A percentile compares a stretch with the other conserved stretches of the same genome.
Evolutionary conservation across 2,329 filamentous ascomycete genomes (phyloP).

Genomic region (Blastomyces emzantsi): DNA sequence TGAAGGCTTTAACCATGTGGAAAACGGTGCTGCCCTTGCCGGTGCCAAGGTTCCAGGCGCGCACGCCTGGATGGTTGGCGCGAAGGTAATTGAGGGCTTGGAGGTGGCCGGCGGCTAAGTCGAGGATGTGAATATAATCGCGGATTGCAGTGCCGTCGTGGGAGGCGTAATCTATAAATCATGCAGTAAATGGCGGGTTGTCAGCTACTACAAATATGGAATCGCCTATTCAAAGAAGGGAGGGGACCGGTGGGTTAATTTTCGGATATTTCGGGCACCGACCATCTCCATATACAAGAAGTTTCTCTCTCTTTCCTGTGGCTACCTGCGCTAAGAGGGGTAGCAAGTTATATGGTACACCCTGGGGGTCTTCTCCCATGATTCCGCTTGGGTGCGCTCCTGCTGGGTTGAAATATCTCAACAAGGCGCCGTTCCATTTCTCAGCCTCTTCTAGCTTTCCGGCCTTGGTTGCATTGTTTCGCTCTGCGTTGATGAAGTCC

Average conservation of each 20-base stretch:
- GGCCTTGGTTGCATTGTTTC: constrained; percentile 69
- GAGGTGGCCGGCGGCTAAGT: constrained; percentile 77
- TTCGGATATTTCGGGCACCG: constrained; percentile 28
- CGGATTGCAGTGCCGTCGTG: constrained; percentile 89
- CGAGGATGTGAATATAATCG: constrained; percentile 96
- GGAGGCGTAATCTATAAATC: constrained; percentile 66
- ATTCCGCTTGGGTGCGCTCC: constrained; percentile 90
- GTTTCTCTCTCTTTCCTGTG: constrained; percentile 86
- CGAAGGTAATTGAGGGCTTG: constrained; percentile 85
- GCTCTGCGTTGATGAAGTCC: constrained; percentile 80
- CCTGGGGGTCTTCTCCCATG: constrained; percentile 97
- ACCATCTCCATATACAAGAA: constrained; percentile 92
- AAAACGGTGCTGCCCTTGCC: constrained; percentile 92
- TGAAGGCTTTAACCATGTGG: constrained; percentile 96
- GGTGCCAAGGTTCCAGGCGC: constrained; percentile 94
- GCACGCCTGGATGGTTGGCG: constrained; percentile 74
- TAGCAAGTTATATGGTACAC: constrained; percentile 90
- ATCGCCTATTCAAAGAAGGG: too few species aligned
- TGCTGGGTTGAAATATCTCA: constrained; percentile 97
- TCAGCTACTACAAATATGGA: constrained; percentile 13
- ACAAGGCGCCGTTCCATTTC: constrained; percentile 84
- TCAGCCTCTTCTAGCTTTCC: constrained; percentile 61
- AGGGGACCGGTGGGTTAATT: constrained; percentile 1
- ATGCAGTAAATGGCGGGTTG: not conserved
- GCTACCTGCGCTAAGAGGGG: constrained; percentile 92